Percentiles rank a stretch among this genome's conserved stretches.
Conservation (phyloP, 2,329 filamentous ascomycete species). For the Lasiodiplodia theobromae region DNA sequence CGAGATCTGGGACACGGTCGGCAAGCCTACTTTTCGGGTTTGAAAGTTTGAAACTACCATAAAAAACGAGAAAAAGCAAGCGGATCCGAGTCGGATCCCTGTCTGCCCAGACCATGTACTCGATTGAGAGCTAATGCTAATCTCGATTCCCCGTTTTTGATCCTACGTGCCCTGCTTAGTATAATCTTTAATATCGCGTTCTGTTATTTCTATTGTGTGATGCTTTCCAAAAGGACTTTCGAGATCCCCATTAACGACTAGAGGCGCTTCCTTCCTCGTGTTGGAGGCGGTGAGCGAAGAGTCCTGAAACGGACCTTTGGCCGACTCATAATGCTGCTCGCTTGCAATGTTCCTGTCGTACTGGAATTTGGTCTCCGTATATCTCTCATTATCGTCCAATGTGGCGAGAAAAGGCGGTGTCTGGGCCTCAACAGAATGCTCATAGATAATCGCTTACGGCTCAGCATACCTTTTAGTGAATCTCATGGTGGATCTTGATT, state of each 20-base stretch:
- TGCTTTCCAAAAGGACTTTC: neutral
- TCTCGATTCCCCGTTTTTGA: neutral
- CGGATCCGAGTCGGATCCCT: constrained; percentile 5
- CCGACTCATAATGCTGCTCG: neutral
- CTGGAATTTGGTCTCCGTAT: neutral
- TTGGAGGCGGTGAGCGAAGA: neutral
- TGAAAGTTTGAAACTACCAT: neutral
- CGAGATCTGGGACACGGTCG: neutral
- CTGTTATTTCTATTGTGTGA: neutral
- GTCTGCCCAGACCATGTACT: neutral
- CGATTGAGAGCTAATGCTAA: neutral
- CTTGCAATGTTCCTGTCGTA: neutral
- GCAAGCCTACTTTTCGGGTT: neutral
- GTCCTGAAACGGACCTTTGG: neutral
- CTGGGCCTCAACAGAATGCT: neutral
- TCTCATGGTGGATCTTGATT: neutral
- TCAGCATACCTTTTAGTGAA: neutral
- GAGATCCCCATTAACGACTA: neutral
- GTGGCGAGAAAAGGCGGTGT: neutral
- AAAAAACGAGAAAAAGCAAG: neutral
- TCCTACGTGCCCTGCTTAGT: neutral
- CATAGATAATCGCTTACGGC: neutral
- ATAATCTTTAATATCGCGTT: neutral
- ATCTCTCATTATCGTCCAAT: neutral
- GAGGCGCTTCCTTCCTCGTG: neutral